Evolutionary conservation across 345 rosid genomes (phyloP).

Genomic region (Laguncularia racemosa): DNA sequence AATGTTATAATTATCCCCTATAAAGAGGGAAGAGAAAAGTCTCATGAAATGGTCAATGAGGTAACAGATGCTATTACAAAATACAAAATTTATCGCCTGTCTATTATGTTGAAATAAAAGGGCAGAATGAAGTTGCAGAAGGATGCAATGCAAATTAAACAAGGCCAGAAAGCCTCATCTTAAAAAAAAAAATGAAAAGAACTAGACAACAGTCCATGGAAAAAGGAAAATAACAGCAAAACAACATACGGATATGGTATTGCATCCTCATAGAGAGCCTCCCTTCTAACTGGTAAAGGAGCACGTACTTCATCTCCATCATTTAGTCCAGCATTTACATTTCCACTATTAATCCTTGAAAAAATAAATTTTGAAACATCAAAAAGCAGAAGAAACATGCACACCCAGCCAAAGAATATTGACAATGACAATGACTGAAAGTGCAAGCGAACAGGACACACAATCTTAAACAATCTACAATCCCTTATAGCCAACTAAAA

Average conservation of each 20-base stretch:
- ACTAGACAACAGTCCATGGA: not conserved
- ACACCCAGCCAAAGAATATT: constrained; percentile 1
- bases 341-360: constrained; percentile 21
- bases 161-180: not conserved
- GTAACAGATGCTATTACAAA: no score
- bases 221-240: constrained; percentile 2
- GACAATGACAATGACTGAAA: constrained; percentile 10
- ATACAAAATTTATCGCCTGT: no score
- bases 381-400: no score
- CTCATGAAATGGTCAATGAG: no score
- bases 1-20: no score
- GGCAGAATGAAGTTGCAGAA: no score
- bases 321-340: constrained; percentile 27
- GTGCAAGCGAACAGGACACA: not conserved
- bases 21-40: no score
- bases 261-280: constrained; percentile 83
- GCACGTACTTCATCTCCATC: constrained; percentile 77
- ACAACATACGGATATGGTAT: constrained; percentile 48
- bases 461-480: not conserved
- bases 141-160: no score
- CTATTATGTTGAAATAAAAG: no score
- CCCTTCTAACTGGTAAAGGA: constrained; percentile 93
- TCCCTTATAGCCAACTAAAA: no score
- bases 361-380: not conserved
- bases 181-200: no score